Conservation (phyloP, 345 rosid species). For the Eucalyptus regnans region DNA sequence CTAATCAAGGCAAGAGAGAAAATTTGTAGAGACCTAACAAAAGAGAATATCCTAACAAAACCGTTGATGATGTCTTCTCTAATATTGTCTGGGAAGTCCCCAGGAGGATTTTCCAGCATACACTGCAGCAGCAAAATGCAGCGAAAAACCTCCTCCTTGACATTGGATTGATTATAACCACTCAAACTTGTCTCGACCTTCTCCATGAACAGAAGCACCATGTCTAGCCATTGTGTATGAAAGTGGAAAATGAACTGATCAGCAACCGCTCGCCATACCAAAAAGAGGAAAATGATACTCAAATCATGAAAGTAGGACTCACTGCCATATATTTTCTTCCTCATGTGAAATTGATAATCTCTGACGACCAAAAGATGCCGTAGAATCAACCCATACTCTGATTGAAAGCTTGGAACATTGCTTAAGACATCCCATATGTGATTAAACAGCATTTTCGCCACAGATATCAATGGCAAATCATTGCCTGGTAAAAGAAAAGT, state of each 20-base stretch:
- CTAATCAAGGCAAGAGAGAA: not conserved
- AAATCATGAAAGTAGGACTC: slow-evolving; percentile 16
- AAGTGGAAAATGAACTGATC: not conserved
- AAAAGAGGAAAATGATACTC: not conserved
- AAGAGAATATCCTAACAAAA: slow-evolving; percentile 55
- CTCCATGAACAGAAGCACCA: slow-evolving; percentile 58
- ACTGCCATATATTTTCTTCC: slow-evolving; percentile 54
- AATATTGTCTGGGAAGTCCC: slow-evolving; percentile 63
- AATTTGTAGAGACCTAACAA: slow-evolving; percentile 35
- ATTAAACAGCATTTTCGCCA: slow-evolving; percentile 51
- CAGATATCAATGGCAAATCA: slow-evolving; percentile 47
- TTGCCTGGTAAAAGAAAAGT: slow-evolving; percentile 24
- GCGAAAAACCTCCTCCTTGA: slow-evolving; percentile 74
- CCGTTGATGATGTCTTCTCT: slow-evolving; percentile 57
- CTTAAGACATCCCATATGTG: slow-evolving; percentile 64
- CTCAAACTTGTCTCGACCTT: slow-evolving; percentile 46
- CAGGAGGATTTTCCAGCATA: slow-evolving; percentile 79
- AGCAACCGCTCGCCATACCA: not conserved
- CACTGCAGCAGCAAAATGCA: slow-evolving; percentile 59
- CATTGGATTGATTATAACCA: slow-evolving; percentile 32
- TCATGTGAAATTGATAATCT: slow-evolving; percentile 75
- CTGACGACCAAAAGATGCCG: slow-evolving; percentile 56
- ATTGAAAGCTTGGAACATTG: slow-evolving; percentile 70
- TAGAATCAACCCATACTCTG: slow-evolving; percentile 73
- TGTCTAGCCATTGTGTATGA: slow-evolving; percentile 30